Evolutionary conservation across 2,329 filamentous ascomycete species (phyloP).

Genomic region (Apiospora aurea): DNA sequence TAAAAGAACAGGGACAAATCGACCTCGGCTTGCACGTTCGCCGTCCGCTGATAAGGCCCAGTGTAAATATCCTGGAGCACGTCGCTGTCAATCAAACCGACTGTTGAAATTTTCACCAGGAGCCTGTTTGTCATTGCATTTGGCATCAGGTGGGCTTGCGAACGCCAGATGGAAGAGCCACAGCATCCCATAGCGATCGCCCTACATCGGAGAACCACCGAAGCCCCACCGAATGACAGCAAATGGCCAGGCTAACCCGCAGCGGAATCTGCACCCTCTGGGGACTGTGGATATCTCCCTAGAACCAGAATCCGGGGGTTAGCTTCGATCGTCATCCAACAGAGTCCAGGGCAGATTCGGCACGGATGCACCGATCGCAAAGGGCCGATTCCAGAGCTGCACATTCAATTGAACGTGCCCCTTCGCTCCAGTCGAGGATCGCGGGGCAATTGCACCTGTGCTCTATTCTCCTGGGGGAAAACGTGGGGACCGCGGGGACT

Average conservation of each 20-base stretch:
- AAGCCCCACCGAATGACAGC: slow-evolving; percentile 13
- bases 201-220: background rate
- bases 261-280: background rate
- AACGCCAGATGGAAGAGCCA: slow-evolving; percentile 9
- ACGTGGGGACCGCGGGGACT: background rate
- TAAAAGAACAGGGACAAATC: background rate
- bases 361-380: background rate
- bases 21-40: background rate
- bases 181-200: slow-evolving; percentile 7
- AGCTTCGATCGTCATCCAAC: background rate
- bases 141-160: background rate
- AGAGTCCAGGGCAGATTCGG: background rate
- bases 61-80: background rate
- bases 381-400: background rate
- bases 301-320: slow-evolving; percentile 3
- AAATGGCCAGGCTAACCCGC: background rate
- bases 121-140: background rate
- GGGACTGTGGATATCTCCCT: background rate
- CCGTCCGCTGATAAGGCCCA: background rate
- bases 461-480: background rate
- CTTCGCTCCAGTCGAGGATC: background rate
- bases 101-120: background rate
- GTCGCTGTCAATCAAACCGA: background rate
- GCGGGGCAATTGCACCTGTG: slow-evolving; percentile 10
- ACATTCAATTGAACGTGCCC: background rate